A percentile compares a stretch with the other conserved stretches of the same genome.
Conservation (phyloP, 768 basidiomycete species). For the Rhizopogon salebrosus region DNA sequence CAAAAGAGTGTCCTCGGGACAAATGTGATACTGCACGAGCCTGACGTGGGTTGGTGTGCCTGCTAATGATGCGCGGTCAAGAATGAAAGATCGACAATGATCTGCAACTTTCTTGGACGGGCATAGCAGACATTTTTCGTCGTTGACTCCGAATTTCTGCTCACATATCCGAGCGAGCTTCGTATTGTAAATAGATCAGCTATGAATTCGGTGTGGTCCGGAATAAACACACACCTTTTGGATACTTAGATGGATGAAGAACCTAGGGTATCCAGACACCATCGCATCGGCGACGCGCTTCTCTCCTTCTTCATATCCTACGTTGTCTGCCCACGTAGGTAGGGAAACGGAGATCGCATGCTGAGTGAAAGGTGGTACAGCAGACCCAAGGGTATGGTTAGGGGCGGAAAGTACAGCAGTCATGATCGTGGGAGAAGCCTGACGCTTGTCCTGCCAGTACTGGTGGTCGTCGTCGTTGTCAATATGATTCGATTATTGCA, state of each 20-base stretch:
- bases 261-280: constrained; percentile 90
- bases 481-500: too few species aligned
- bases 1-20: constrained; percentile 44
- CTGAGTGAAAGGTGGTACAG: constrained; percentile 64
- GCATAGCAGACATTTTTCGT: constrained; percentile 77
- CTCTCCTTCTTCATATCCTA: constrained; percentile 89
- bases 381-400: constrained; percentile 33
- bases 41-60: constrained; percentile 45
- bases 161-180: constrained; percentile 79
- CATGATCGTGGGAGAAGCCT: not conserved
- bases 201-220: not conserved
- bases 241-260: constrained; percentile 87
- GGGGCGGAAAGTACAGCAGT: constrained; percentile 1
- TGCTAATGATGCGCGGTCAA: constrained; percentile 38
- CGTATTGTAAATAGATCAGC: not conserved
- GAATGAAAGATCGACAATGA: constrained; percentile 70
- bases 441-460: too few species aligned
- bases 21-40: constrained; percentile 67
- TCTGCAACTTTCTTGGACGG: constrained; percentile 70
- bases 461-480: too few species aligned
- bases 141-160: constrained; percentile 66
- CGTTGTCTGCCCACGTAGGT: constrained; percentile 87
- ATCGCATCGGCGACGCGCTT: constrained; percentile 72
- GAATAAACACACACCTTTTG: constrained; percentile 57
- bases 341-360: constrained; percentile 96